Percentiles rank a stretch among this genome's conserved stretches.
Conservation (phyloP, 805 yeast species). For the Spathaspora hagerdaliae region DNA sequence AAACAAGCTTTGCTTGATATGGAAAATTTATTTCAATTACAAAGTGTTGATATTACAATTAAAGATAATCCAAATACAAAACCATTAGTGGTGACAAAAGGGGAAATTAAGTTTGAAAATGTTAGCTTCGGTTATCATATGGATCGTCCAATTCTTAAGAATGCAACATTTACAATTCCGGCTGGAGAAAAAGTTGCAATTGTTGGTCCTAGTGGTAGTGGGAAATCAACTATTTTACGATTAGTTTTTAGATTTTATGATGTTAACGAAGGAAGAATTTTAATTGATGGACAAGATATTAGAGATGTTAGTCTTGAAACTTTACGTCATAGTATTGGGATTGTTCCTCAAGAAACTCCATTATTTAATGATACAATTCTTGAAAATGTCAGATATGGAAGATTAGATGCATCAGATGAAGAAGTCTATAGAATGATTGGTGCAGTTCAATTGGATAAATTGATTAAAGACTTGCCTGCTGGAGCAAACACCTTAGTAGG, state of each 20-base stretch:
- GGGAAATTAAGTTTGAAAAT: slow-evolving; percentile 83
- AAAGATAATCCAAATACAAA: slow-evolving; percentile 60
- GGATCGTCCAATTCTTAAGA: slow-evolving; percentile 76
- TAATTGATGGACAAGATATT: slow-evolving; percentile 88
- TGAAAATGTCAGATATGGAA: slow-evolving; percentile 86
- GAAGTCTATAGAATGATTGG: slow-evolving; percentile 64
- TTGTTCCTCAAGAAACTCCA: slow-evolving; percentile 98
- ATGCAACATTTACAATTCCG: slow-evolving; percentile 81
- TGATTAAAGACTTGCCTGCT: slow-evolving; percentile 72
- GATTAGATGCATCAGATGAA: slow-evolving; percentile 64
- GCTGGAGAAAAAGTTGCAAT: slow-evolving; percentile 90
- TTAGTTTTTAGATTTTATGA: slow-evolving; percentile 89
- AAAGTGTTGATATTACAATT: slow-evolving; percentile 66
- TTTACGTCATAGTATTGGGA: slow-evolving; percentile 72
- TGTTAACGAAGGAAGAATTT: slow-evolving; percentile 68
- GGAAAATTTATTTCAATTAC: slow-evolving; percentile 90
- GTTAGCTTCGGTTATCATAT: slow-evolving; percentile 92
- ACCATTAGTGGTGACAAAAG: slow-evolving; percentile 44
- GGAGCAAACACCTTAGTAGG: slow-evolving; percentile 88
- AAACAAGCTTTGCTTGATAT: slow-evolving; percentile 91
- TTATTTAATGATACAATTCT: slow-evolving; percentile 84
- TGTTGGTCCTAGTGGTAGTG: slow-evolving; percentile 96
- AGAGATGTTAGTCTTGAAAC: slow-evolving; percentile 70
- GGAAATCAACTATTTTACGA: slow-evolving; percentile 85
- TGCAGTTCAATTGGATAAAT: slow-evolving; percentile 62